These are phyloP conservation scores for Pythium rhizo-oryzae DNA, from an alignment of 352 stramenopile species.

Conservation along the genomic window DNA sequence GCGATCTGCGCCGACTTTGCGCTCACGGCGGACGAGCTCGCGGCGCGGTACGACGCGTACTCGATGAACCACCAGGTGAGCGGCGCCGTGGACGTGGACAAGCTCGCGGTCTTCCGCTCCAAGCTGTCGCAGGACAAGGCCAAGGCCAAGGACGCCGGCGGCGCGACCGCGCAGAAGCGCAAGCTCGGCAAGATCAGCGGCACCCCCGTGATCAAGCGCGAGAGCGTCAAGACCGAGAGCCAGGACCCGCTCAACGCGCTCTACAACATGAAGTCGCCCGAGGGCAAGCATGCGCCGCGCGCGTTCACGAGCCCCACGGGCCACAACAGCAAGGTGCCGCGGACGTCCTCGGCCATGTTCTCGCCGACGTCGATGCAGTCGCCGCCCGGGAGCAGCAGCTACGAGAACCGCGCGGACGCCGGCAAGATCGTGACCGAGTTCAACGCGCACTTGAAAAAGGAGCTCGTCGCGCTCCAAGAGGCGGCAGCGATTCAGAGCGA, in stretches of 20 bases:
- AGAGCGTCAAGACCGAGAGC: slow-evolving; percentile 46
- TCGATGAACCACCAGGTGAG: slow-evolving; percentile 85
- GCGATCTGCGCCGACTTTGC: slow-evolving; percentile 74
- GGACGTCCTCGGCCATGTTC: slow-evolving; percentile 69
- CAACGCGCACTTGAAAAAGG: slow-evolving; percentile 69
- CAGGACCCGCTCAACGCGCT: slow-evolving; percentile 59
- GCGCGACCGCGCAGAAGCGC: slow-evolving; percentile 43
- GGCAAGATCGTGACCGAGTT: slow-evolving; percentile 83
- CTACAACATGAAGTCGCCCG: slow-evolving; percentile 75
- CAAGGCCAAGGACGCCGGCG: slow-evolving; percentile 40
- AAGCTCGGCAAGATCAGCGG: slow-evolving; percentile 48
- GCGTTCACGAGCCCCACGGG: slow-evolving; percentile 58
- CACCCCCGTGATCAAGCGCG: slow-evolving; percentile 70
- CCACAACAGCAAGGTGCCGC: slow-evolving; percentile 58
- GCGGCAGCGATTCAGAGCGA: slow-evolving; percentile 5
- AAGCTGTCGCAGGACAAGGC: slow-evolving; percentile 60
- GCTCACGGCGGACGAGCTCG: slow-evolving; percentile 78
- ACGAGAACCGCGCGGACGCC: slow-evolving; percentile 77
- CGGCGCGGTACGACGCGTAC: slow-evolving; percentile 83
- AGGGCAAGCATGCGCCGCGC: slow-evolving; percentile 58
- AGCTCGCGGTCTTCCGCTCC: slow-evolving; percentile 71
- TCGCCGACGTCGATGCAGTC: slow-evolving; percentile 78
- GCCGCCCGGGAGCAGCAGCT: slow-evolving; percentile 59
- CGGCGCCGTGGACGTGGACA: slow-evolving; percentile 55
- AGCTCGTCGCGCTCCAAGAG: slow-evolving; percentile 38